Conservation (phyloP, 306 rosid genomes). For the Coriaria nepalensis region DNA sequence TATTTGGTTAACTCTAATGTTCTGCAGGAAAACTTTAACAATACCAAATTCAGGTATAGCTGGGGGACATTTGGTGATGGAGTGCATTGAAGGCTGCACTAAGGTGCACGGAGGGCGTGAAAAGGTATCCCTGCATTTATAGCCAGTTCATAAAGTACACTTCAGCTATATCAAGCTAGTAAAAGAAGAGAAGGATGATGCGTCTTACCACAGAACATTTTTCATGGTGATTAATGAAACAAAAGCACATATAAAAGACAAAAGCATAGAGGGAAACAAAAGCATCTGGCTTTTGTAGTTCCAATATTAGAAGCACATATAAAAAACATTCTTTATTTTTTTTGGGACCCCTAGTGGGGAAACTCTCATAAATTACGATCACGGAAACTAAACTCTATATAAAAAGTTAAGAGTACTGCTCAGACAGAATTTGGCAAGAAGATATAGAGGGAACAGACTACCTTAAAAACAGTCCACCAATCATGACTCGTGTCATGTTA, state of each 20-base stretch:
- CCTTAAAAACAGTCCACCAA: constrained; percentile 87
- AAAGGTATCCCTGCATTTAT: constrained; percentile 68
- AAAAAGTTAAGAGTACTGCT: no score
- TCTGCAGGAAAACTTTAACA: constrained; percentile 12
- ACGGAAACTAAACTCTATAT: no score
- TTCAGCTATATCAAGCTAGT: constrained; percentile 8
- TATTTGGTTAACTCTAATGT: constrained; percentile 4
- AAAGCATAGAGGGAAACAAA: no score
- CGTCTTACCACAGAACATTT: no score
- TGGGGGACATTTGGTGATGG: constrained; percentile 30
- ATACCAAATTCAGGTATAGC: constrained; percentile 73
- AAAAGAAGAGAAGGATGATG: neutral
- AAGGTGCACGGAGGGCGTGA: constrained; percentile 73
- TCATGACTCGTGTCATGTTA: constrained; percentile 65
- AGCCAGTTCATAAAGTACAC: constrained; percentile 14
- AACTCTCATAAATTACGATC: no score
- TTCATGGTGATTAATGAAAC: no score
- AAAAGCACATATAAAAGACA: no score
- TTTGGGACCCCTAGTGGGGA: no score
- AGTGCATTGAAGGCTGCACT: constrained; percentile 80
- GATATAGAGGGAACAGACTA: constrained; percentile 18
- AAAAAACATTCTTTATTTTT: no score
- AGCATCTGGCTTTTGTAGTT: no score
- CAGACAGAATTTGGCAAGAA: neutral
- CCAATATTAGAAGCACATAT: no score